phyloP scores from a whole-genome alignment of 2,329 filamentous ascomycete species.

The Chaetoscypha palmicola region DNA sequence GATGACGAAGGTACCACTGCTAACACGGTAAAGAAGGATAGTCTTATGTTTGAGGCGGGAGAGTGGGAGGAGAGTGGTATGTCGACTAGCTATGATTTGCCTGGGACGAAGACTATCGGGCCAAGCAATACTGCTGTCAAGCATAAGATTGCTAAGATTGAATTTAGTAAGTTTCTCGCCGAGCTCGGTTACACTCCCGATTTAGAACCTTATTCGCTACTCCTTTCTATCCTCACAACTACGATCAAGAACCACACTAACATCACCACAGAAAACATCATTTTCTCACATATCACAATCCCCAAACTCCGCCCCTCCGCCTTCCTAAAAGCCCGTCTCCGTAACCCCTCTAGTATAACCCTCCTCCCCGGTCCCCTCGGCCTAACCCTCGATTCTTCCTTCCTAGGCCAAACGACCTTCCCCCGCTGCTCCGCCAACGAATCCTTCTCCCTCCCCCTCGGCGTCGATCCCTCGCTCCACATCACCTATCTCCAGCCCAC shows the following conservation, averaged over 20 bases:
- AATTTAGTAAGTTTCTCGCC: too few species aligned
- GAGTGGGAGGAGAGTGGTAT: constrained; percentile 52
- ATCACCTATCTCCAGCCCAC: constrained; percentile 51
- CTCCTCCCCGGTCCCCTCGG: constrained; percentile 49
- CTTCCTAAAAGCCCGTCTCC: constrained; percentile 51
- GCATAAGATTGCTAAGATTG: constrained; percentile 52
- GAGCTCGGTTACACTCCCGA: too few species aligned
- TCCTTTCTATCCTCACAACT: too few species aligned
- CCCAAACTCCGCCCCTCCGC: constrained; percentile 54
- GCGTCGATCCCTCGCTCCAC: constrained; percentile 51
- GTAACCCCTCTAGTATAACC: constrained; percentile 48
- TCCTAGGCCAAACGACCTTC: constrained; percentile 50
- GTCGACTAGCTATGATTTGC: constrained; percentile 52
- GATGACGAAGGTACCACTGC: too few species aligned
- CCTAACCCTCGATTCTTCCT: constrained; percentile 56
- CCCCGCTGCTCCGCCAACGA: constrained; percentile 50
- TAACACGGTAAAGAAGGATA: not conserved
- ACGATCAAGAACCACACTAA: too few species aligned
- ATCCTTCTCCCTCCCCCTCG: constrained; percentile 46
- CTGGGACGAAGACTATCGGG: constrained; percentile 48
- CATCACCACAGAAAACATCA: too few species aligned
- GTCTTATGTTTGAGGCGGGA: constrained; percentile 44
- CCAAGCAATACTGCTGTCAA: constrained; percentile 45
- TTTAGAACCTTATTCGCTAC: too few species aligned
- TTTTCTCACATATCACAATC: constrained; percentile 51